These are phyloP conservation scores for Chaetomiaceae sp. DNA, from an alignment of 2,329 filamentous ascomycete genomes.

Conservation along the genomic window DNA sequence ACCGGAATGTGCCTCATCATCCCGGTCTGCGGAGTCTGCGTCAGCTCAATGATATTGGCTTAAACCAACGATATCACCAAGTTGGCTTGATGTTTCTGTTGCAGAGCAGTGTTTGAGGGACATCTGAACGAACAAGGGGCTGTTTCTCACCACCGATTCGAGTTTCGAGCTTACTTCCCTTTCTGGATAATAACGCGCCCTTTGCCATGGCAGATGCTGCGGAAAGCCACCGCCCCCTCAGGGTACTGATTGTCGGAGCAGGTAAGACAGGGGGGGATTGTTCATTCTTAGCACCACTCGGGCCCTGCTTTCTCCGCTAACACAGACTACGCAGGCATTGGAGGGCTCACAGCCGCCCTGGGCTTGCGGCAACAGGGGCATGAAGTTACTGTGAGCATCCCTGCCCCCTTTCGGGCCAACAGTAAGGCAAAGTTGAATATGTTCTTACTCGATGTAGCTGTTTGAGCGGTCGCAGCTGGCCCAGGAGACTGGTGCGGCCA, in stretches of 20 bases:
- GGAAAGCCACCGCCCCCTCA: not conserved
- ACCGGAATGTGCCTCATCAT: too few relatives aligned
- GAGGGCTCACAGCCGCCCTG: slow-evolving; percentile 45
- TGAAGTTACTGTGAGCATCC: slow-evolving; percentile 36
- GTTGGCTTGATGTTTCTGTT: too few relatives aligned
- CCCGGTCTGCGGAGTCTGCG: too few relatives aligned
- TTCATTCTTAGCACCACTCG: too few relatives aligned
- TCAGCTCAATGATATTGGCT: too few relatives aligned
- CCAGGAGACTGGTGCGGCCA: slow-evolving; percentile 50
- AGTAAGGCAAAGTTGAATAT: not conserved
- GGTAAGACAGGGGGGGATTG: not conserved
- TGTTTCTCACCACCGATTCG: too few relatives aligned
- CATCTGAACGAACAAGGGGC: too few relatives aligned
- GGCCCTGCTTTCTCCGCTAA: not conserved
- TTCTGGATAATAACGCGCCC: not conserved
- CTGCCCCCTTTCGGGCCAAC: not conserved
- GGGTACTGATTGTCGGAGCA: slow-evolving; percentile 12
- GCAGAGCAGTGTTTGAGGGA: too few relatives aligned
- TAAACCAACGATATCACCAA: too few relatives aligned
- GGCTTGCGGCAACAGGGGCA: slow-evolving; percentile 46
- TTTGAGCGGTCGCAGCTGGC: slow-evolving; percentile 46
- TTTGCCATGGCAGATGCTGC: not conserved
- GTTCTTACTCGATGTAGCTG: slow-evolving; percentile 28
- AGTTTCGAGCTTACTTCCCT: too few relatives aligned
- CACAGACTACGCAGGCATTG: slow-evolving; percentile 36